Conservation (phyloP, 208 protist genomes). For the Trypanosoma cruzi region DNA sequence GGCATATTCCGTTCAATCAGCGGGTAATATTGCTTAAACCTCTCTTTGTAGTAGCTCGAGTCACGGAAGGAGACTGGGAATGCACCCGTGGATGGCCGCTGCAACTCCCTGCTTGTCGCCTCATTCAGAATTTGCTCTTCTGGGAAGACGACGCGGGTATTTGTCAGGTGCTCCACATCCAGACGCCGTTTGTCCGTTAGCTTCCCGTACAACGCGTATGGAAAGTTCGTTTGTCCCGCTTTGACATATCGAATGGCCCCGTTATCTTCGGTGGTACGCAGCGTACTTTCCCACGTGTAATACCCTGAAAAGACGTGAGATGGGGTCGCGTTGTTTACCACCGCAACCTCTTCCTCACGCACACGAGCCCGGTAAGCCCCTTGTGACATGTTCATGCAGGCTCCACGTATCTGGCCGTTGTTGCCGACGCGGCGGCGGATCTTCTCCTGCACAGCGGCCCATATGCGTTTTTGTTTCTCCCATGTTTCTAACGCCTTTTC, state of each 20-base stretch:
- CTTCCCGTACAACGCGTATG: conserved; percentile 72
- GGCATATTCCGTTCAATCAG: conserved; percentile 56
- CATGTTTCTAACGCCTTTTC: conserved; percentile 61
- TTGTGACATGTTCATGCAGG: conserved; percentile 40
- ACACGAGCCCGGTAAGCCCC: conserved; percentile 41
- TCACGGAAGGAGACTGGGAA: conserved; percentile 2
- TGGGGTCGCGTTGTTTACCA: conserved; percentile 48
- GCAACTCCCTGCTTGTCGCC: conserved; percentile 1
- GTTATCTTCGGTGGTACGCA: conserved; percentile 40
- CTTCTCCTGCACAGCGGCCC: conserved; percentile 38
- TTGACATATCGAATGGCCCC: conserved; percentile 54
- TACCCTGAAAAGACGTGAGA: conserved; percentile 27
- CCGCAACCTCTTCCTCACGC: conserved; percentile 51
- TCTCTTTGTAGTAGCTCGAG: conserved; percentile 53
- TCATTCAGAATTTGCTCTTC: neutral
- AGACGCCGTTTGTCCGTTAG: conserved; percentile 38
- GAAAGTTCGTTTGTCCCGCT: conserved; percentile 62
- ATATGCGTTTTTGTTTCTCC: conserved; percentile 71
- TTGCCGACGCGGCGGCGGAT: conserved; percentile 23
- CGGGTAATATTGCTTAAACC: conserved; percentile 38
- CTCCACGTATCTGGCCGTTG: neutral
- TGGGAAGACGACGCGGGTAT: conserved; percentile 54
- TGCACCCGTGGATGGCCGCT: neutral
- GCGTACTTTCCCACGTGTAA: conserved; percentile 59
- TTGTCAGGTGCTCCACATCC: conserved; percentile 39